Base-by-base conservation (phyloP, 2,329 filamentous ascomycete species). In the Helminthosporium solani region DNA sequence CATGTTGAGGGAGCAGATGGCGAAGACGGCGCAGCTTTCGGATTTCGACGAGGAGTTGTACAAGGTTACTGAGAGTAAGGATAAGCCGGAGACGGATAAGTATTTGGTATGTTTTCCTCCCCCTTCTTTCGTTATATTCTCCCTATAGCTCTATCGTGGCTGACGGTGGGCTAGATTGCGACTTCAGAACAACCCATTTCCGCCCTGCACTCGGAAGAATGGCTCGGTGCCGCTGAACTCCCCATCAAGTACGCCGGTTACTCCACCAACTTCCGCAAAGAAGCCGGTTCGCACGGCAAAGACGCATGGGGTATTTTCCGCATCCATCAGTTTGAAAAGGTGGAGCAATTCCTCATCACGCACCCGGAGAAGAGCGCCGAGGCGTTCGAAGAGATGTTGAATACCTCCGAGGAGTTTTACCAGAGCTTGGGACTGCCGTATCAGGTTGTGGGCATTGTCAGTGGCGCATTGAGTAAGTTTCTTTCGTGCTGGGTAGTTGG, bases 291-390 rank as follows among this genome's bases (percentile, higher is more conserved):
- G 16, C 92, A 94, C 66, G 87, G 90, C 23, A 87, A 90, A 68
- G 90, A 99, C 70, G 92, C 92, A 1, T 99, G 94, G 94, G 94
- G 94, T 46, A 90, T 97, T 52, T 99, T 96, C 81, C 86, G 94
- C 55, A 91, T 97, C 21, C 94, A 99, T 71, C 92, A 99, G 71
- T 99, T 97, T 64, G 92, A 97, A 72, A 96, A 68, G 57, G 61
- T 68, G 3, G 66, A 68, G 52, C 66, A 69, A 36, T 69, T 70
- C 49, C 53, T 70, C 21, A 87, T 87, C 54, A 69, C 65, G 20
- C 88, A 95, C 61, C 90, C 90, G 0, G 90, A 96, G 48, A 64
- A 68, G 56, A 95, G 88, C 38, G 97, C 90, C 90, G 83, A 95
- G 67, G 85, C 86, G 49, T 96, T 97, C 61, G 90, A 99, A 45